Evolutionary conservation across 805 yeast species (phyloP).

Genomic region (Schwanniomyces yamadae): DNA sequence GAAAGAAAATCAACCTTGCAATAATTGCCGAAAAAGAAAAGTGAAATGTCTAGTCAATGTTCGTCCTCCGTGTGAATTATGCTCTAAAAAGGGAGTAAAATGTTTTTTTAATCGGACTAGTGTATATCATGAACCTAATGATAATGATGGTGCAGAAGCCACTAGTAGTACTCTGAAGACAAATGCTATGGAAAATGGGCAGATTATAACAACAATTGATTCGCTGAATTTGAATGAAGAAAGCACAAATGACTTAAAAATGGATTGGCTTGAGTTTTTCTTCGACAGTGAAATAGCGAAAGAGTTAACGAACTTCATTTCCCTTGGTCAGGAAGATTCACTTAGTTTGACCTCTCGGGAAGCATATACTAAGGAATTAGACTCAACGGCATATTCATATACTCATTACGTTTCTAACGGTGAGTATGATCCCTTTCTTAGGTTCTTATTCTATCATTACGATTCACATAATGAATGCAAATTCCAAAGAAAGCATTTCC

Average conservation of each 20-base stretch:
- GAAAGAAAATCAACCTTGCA: background rate
- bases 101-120: background rate
- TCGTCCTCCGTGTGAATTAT: background rate
- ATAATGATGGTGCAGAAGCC: no score
- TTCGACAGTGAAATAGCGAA: background rate
- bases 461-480: background rate
- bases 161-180: no score
- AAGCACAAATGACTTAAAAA: background rate
- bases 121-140: background rate
- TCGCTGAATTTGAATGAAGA: no score
- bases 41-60: background rate
- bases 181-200: background rate
- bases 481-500: background rate
- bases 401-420: background rate
- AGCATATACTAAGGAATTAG: background rate
- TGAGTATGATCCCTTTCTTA: background rate
- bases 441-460: background rate
- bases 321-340: background rate
- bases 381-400: background rate
- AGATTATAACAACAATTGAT: no score
- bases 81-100: background rate
- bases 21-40: background rate
- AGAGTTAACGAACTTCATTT: background rate
- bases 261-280: background rate
- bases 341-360: background rate